Percentiles rank a stretch among this genome's conserved stretches.
These are phyloP conservation scores for Mortierella sp. DNA, from an alignment of 371 early-diverging fungal genomes.

Conservation along the genomic window DNA sequence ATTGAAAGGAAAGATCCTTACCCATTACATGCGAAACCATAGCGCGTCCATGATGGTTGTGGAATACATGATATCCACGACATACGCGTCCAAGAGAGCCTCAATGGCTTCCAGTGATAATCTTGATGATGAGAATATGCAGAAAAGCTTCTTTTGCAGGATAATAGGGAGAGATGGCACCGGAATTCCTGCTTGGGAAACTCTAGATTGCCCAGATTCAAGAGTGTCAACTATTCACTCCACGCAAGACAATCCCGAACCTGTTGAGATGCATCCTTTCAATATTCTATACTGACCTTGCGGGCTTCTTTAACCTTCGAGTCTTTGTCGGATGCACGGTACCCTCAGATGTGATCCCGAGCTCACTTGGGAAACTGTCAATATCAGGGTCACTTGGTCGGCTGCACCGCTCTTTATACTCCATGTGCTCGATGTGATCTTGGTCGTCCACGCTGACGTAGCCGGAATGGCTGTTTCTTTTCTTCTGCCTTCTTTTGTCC, in stretches of 20 bases:
- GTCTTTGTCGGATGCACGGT: conserved; percentile 21
- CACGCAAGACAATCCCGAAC: too few species aligned
- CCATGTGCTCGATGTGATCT: conserved; percentile 35
- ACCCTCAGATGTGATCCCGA: conserved; percentile 49
- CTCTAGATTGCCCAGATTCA: conserved; percentile 2
- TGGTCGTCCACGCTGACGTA: conserved; percentile 35
- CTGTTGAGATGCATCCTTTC: too few species aligned
- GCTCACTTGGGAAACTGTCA: conserved; percentile 48
- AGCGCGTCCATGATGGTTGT: too few species aligned
- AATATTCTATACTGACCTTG: conserved; percentile 13
- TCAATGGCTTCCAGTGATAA: conserved; percentile 50
- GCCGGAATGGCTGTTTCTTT: too few species aligned
- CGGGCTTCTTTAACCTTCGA: conserved; percentile 16
- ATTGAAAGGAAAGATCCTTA: too few species aligned
- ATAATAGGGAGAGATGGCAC: conserved; percentile 31
- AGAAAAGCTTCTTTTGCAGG: conserved; percentile 36
- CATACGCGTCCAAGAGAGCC: conserved; percentile 49
- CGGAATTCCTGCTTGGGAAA: conserved; percentile 21
- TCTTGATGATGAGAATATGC: conserved; percentile 37
- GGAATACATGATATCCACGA: too few species aligned
- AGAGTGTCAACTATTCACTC: neutral
- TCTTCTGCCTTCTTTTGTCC: too few species aligned
- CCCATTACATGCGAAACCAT: neutral
- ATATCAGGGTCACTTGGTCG: conserved; percentile 15
- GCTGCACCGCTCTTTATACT: conserved; percentile 27